Evolutionary conservation across 192 early-diverging fungal species (phyloP), one percentile per base, ranked within the genome.

Genomic region (Coemansia sp.): DNA sequence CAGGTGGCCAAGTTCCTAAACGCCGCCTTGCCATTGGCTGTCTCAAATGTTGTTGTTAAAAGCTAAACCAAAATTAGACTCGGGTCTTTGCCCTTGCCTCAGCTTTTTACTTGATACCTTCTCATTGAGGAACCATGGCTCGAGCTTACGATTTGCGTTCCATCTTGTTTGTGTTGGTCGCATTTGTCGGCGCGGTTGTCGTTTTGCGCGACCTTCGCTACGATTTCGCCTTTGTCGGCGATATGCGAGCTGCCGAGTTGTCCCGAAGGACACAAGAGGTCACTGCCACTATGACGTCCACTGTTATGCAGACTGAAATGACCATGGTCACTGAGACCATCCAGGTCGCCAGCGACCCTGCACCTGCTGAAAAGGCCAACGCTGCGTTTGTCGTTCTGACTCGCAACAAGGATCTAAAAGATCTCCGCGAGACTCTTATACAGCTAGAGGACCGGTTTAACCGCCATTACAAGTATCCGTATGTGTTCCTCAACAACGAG

Each of bases 401-500:
- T 1, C 84, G 89, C 59, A 92, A 94, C 71, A 64, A 65, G 22
- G 92, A 94, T 59, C 58, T 91, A 57, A 74, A 87, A 41, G 81
- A 80, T 13, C 77, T 92, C 56, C 75, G 82, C 18, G 82, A 81
- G 43, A 73, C 90, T 4, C 85, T 94, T 74, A 67, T 68, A 7
- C 81, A 89, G 66, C 85, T 94, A 22, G 90, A 94, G 65, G 70
- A 83, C 35, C 83, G 85, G 41, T 91, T 93, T 69, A 94, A 94
- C 68, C 74, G 64, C 49, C 74, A 78, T 9, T 88, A 89, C 77
- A 66, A 86, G 64, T 95, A 95, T 64, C 91, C 92, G 0, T 95
- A 93, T 64, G 83, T 94, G 6, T 90, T 93, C 63, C 76, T 94
- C 35, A 94, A 94, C 82, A 83, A 94, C 45, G 78, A 81, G 50